Conservation (phyloP, 768 basidiomycete genomes). For the Termitomyces sp. region DNA sequence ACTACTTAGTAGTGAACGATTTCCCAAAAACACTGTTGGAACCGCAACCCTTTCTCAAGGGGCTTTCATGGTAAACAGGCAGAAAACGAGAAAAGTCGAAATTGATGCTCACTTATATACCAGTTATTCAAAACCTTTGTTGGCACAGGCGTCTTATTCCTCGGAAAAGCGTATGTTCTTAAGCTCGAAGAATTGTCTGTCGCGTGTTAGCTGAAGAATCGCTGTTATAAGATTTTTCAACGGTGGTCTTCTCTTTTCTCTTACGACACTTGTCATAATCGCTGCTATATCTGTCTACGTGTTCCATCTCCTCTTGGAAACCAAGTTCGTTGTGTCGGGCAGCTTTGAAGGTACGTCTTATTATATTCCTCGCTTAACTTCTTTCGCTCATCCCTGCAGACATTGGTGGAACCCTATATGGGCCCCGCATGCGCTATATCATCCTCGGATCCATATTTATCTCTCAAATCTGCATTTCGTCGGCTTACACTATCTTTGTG, state of each 20-base stretch:
- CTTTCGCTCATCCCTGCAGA: conserved; percentile 40
- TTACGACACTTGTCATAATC: conserved; percentile 69
- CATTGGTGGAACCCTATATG: conserved; percentile 89
- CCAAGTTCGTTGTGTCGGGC: conserved; percentile 88
- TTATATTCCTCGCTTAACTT: background rate
- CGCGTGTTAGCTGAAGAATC: background rate
- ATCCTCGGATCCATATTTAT: conserved; percentile 85
- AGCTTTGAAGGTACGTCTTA: conserved; percentile 76
- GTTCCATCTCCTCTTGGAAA: conserved; percentile 84
- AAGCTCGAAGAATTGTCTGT: background rate
- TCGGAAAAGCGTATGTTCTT: conserved; percentile 80
- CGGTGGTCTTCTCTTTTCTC: conserved; percentile 89
- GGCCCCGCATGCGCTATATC: conserved; percentile 85
- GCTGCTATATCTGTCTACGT: conserved; percentile 87
- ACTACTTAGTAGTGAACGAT: conserved; percentile 33
- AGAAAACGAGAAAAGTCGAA: background rate
- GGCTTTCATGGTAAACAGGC: conserved; percentile 75
- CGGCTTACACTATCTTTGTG: conserved; percentile 94
- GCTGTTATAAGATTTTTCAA: conserved; percentile 74
- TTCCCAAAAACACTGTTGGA: conserved; percentile 45
- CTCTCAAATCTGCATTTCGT: conserved; percentile 85
- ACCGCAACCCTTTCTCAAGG: conserved; percentile 91
- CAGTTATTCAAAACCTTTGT: conserved; percentile 91
- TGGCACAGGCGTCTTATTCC: conserved; percentile 96
- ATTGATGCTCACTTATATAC: background rate